phyloP scores from a whole-genome alignment of 1,284 basidiomycete species.

The Hemileccinum hortonii region DNA sequence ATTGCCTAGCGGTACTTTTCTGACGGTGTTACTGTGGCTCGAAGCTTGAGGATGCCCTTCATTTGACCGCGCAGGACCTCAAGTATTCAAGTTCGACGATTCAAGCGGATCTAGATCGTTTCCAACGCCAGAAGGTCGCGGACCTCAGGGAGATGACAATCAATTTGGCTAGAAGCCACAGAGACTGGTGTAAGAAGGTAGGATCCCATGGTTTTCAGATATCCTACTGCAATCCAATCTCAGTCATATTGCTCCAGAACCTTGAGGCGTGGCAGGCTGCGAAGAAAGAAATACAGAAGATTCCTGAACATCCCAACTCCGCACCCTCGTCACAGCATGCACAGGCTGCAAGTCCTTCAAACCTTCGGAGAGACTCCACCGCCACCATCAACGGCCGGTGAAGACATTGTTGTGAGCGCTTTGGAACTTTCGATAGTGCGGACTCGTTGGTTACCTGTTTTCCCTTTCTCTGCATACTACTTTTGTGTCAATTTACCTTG shows the following conservation, averaged over 20 bases:
- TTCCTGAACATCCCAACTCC: constrained; percentile 85
- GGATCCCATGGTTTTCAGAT: constrained; percentile 19
- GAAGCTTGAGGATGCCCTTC: constrained; percentile 89
- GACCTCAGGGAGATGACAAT: constrained; percentile 93
- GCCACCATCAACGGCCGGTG: constrained; percentile 53
- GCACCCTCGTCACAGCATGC: constrained; percentile 41
- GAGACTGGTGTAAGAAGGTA: constrained; percentile 95
- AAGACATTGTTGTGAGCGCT: constrained; percentile 20
- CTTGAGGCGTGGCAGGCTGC: constrained; percentile 96
- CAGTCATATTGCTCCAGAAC: constrained; percentile 57
- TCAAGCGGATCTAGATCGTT: constrained; percentile 96
- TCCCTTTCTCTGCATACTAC: constrained; percentile 2
- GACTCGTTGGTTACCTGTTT: constrained; percentile 13
- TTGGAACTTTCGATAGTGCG: constrained; percentile 12
- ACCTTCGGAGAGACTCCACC: constrained; percentile 57
- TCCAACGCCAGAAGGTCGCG: constrained; percentile 97
- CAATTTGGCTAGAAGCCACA: constrained; percentile 84
- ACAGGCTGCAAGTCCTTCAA: constrained; percentile 35
- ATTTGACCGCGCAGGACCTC: constrained; percentile 86
- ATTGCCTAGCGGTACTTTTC: constrained; percentile 13
- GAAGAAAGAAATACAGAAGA: constrained; percentile 84
- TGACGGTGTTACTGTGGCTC: constrained; percentile 19
- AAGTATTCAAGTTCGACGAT: constrained; percentile 96
- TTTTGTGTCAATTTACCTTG: constrained; percentile 15
- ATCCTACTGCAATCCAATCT: constrained; percentile 13